phyloP scores from a whole-genome alignment of 495 filamentous ascomycete genomes.

The Rostrohypoxylon terebratum region DNA sequence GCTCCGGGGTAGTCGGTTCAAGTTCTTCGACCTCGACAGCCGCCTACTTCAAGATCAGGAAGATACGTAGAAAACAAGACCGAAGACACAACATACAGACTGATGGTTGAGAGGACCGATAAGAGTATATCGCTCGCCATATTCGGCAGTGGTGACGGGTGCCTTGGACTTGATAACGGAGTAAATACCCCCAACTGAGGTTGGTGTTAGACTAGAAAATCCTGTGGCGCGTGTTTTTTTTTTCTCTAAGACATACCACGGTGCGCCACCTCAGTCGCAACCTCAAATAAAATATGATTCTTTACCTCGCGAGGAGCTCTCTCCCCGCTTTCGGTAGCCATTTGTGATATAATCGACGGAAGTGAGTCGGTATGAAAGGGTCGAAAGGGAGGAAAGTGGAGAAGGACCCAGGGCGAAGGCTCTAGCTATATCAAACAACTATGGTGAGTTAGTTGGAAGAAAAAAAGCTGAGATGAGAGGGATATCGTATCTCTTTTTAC shows the following conservation, averaged over 20 bases:
- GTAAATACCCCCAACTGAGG: constrained; percentile 95
- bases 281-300: constrained; percentile 80
- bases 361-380: not conserved
- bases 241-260: constrained; percentile 69
- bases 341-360: constrained; percentile 33
- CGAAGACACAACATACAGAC: constrained; percentile 69
- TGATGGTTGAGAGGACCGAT: constrained; percentile 93
- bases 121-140: constrained; percentile 96
- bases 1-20: constrained; percentile 80
- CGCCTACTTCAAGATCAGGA: constrained; percentile 65
- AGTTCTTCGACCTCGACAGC: constrained; percentile 96
- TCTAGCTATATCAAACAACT: constrained; percentile 10
- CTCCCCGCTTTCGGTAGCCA: constrained; percentile 52
- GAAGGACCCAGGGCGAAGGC: not conserved
- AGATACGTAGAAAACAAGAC: constrained; percentile 6
- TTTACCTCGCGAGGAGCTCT: constrained; percentile 61
- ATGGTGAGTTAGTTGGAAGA: constrained; percentile 8
- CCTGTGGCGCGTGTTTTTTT: not conserved
- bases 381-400: not conserved
- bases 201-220: constrained; percentile 16
- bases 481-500: not conserved
- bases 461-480: not conserved
- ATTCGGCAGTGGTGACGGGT: constrained; percentile 96
- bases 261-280: constrained; percentile 97
- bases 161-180: constrained; percentile 99